These are phyloP conservation scores for Volvox carteri DNA, from an alignment of 163 green algal genomes.

Conservation along the genomic window DNA sequence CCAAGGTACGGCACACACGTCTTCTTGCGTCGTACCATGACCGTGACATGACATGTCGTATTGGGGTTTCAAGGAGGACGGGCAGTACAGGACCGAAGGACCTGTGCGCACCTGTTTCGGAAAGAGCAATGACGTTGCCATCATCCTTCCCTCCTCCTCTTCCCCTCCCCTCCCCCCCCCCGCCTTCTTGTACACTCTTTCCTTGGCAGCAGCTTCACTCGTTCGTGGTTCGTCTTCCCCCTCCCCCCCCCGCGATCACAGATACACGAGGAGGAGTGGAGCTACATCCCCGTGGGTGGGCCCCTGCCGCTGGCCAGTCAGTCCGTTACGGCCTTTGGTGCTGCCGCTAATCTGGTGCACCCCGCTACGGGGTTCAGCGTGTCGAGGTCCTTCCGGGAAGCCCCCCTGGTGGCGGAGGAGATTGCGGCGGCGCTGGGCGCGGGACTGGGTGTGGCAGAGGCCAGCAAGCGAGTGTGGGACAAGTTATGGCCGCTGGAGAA, in stretches of 20 bases:
- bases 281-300: slow-evolving; percentile 97
- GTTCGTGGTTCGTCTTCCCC: background rate
- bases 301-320: slow-evolving; percentile 89
- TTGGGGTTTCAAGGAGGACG: no score
- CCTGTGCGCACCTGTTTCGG: no score
- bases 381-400: slow-evolving; percentile 75
- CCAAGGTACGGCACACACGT: slow-evolving; percentile 59
- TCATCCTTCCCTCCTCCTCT: background rate
- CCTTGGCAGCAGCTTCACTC: background rate
- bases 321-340: slow-evolving; percentile 92
- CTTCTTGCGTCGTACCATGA: no score
- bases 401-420: slow-evolving; percentile 80
- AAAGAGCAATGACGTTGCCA: no score
- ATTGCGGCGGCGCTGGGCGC: slow-evolving; percentile 69
- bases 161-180: background rate
- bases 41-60: no score
- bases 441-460: slow-evolving; percentile 59
- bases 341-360: slow-evolving; percentile 97
- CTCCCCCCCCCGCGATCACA: slow-evolving; percentile 41
- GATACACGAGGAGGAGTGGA: slow-evolving; percentile 98
- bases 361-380: slow-evolving; percentile 72
- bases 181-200: background rate
- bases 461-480: slow-evolving; percentile 85
- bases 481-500: slow-evolving; percentile 92
- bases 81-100: no score